Conservation (phyloP, 306 rosid species). For the Parietaria judaica region DNA sequence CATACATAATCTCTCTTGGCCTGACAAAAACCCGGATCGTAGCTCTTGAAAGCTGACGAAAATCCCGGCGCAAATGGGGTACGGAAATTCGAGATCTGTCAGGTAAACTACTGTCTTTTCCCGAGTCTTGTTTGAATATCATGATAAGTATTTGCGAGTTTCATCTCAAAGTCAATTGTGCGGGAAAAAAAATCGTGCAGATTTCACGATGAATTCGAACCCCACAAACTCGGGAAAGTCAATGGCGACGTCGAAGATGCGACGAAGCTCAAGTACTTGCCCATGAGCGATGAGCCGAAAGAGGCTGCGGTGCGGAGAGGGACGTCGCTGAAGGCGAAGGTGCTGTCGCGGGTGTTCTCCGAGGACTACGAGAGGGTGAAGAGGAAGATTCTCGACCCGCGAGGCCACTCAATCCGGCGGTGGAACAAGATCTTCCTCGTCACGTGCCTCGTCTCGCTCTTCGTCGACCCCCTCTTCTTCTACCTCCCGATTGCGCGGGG, state of each 20-base stretch:
- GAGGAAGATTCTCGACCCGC: constrained; percentile 40
- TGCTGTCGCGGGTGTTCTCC: constrained; percentile 42
- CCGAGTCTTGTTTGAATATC: constrained; percentile 1
- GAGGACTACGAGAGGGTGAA: constrained; percentile 43
- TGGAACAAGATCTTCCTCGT: constrained; percentile 47
- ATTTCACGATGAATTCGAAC: constrained; percentile 33
- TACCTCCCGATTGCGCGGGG: constrained; percentile 33
- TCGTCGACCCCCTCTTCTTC: constrained; percentile 49
- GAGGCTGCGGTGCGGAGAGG: constrained; percentile 17
- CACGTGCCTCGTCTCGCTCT: constrained; percentile 38
- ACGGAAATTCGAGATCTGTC: constrained; percentile 50
- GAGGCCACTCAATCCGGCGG: constrained; percentile 26
- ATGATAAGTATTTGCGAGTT: not conserved
- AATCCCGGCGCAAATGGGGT: constrained; percentile 42
- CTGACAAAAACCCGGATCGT: constrained; percentile 9
- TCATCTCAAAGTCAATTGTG: not conserved
- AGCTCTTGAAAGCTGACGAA: constrained; percentile 19
- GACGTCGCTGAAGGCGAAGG: constrained; percentile 31
- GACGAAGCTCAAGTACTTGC: constrained; percentile 24
- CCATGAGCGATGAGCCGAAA: constrained; percentile 9
- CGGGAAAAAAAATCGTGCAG: constrained; percentile 11
- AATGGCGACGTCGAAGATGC: constrained; percentile 18
- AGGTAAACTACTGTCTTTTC: constrained; percentile 27
- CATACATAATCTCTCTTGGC: constrained; percentile 5
- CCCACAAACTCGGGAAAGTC: constrained; percentile 13